These are phyloP conservation scores for Seminavis robusta DNA, from an alignment of 108 stramenopile species.

Conservation along the genomic window DNA sequence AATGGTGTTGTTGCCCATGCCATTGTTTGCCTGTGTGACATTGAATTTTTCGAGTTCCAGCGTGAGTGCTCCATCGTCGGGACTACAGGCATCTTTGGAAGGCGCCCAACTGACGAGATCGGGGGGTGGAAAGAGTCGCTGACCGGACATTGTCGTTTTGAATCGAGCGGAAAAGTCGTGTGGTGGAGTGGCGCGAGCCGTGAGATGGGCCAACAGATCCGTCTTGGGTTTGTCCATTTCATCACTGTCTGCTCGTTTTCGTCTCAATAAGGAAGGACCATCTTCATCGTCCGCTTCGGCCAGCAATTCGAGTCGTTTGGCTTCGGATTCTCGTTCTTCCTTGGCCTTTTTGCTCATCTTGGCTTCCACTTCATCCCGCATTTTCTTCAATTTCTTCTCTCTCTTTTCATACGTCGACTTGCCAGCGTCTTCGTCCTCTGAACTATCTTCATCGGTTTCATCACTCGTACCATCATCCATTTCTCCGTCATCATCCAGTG, in stretches of 20 bases:
- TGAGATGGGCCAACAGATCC: slow-evolving; percentile 67
- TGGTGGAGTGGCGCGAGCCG: slow-evolving; percentile 51
- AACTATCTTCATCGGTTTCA: slow-evolving; percentile 23
- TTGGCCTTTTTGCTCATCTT: slow-evolving; percentile 18
- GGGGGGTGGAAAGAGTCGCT: not conserved
- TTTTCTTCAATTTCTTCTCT: slow-evolving; percentile 42
- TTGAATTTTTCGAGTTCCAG: slow-evolving; percentile 66
- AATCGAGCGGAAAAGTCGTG: slow-evolving; percentile 79
- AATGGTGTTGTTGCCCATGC: slow-evolving; percentile 73
- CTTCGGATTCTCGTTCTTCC: slow-evolving; percentile 22
- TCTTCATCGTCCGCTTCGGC: slow-evolving; percentile 26
- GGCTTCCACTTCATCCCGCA: slow-evolving; percentile 48
- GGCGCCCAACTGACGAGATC: slow-evolving; percentile 46
- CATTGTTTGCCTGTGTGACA: slow-evolving; percentile 26
- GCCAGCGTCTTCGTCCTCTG: slow-evolving; percentile 19
- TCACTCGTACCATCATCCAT: too few species aligned
- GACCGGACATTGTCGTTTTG: not conserved
- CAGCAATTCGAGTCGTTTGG: slow-evolving; percentile 41
- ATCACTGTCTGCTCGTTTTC: slow-evolving; percentile 32
- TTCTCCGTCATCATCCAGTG: slow-evolving; percentile 13
- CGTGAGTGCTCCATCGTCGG: slow-evolving; percentile 65
- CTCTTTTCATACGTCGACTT: slow-evolving; percentile 22
- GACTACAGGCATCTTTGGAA: slow-evolving; percentile 32
- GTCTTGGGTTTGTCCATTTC: slow-evolving; percentile 5
- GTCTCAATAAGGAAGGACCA: slow-evolving; percentile 26